Percentiles rank a stretch among this genome's conserved stretches.
Evolutionary conservation across 192 early-diverging fungal species (phyloP).

Genomic region (Dissophora globulifera): DNA sequence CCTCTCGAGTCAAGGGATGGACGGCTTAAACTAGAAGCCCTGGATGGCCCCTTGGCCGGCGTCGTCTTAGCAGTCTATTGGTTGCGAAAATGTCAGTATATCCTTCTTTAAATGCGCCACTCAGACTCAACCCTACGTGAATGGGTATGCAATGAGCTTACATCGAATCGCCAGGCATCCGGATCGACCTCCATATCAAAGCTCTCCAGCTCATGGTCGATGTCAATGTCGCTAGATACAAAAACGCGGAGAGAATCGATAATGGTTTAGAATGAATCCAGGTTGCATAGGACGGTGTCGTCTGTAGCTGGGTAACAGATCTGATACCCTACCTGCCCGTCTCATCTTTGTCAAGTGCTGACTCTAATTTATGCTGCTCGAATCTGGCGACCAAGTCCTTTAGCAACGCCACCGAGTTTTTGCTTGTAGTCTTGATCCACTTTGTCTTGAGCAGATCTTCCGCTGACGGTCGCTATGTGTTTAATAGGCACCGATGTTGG

Average conservation of each 20-base stretch:
- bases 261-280: too few species aligned
- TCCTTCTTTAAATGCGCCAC: too few species aligned
- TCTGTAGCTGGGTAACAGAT: too few species aligned
- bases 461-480: constrained; percentile 79
- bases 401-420: constrained; percentile 61
- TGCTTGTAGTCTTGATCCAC: constrained; percentile 74
- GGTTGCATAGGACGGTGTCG: too few species aligned
- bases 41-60: constrained; percentile 20
- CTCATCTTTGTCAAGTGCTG: constrained; percentile 36
- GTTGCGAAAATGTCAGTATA: too few species aligned
- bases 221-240: constrained; percentile 37
- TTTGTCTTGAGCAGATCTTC: constrained; percentile 87
- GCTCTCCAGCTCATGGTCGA: constrained; percentile 56
- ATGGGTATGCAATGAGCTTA: too few species aligned
- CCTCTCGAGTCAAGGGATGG: constrained; percentile 29
- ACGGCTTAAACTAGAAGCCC: constrained; percentile 30
- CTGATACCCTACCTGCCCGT: constrained; percentile 46
- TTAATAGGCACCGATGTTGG: not conserved
- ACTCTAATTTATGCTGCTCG: constrained; percentile 66
- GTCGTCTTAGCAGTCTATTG: constrained; percentile 35
- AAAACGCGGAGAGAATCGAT: not conserved
- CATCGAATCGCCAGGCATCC: constrained; percentile 68
- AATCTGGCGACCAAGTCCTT: constrained; percentile 73
- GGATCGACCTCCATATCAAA: constrained; percentile 58
- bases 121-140: too few species aligned